These are phyloP conservation scores for Salicornia ramosissima DNA, from an alignment of 148 eudicot genomes.

Conservation along the genomic window DNA sequence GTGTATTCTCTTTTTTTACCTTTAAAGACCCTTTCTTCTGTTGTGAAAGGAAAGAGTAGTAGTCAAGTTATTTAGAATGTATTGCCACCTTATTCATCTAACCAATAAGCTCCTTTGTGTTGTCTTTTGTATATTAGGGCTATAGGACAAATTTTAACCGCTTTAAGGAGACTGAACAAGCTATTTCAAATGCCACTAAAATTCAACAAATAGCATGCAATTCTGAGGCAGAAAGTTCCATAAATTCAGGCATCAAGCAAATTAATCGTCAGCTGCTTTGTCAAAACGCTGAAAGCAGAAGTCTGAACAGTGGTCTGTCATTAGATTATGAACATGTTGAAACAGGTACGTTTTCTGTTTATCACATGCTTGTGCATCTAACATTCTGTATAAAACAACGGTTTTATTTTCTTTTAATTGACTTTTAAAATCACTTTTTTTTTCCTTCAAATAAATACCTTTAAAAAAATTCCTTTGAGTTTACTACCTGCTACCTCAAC, in stretches of 20 bases:
- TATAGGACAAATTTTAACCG: conserved; percentile 50
- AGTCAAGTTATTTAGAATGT: too few relatives aligned
- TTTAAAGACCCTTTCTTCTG: too few relatives aligned
- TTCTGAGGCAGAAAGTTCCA: conserved; percentile 47
- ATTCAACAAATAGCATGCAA: conserved; percentile 26
- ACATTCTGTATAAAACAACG: not conserved
- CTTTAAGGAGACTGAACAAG: conserved; percentile 38
- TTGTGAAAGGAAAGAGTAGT: too few relatives aligned
- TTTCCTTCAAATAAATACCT: too few relatives aligned
- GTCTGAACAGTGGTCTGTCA: conserved; percentile 50
- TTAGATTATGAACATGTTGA: conserved; percentile 71
- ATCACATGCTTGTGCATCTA: conserved; percentile 1
- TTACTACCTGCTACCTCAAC: too few relatives aligned
- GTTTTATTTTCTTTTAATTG: too few relatives aligned
- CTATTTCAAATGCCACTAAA: conserved; percentile 34
- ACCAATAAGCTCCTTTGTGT: not conserved
- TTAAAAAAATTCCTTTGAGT: too few relatives aligned
- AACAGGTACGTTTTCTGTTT: conserved; percentile 41
- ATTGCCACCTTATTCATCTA: not conserved
- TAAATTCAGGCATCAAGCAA: conserved; percentile 35
- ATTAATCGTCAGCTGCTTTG: conserved; percentile 35
- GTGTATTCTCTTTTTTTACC: too few relatives aligned
- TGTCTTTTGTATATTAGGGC: conserved; percentile 38
- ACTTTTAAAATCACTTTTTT: too few relatives aligned
- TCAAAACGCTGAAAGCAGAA: conserved; percentile 46